These are phyloP conservation scores for Atalantia buxifolia DNA, from an alignment of 345 rosid genomes.

Conservation along the genomic window DNA sequence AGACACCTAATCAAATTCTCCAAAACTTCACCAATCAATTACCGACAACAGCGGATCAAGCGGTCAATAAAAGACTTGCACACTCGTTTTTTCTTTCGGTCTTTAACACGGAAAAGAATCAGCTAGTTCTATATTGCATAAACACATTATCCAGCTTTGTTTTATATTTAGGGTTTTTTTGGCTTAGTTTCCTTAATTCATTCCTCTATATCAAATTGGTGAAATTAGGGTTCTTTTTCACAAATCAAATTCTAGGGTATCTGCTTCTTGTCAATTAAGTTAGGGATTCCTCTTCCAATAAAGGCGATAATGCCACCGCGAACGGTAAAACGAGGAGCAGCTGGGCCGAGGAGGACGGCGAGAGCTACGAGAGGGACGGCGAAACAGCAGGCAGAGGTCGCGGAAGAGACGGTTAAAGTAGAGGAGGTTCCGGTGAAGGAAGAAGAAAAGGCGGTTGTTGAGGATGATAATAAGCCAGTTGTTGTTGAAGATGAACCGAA, in stretches of 20 bases:
- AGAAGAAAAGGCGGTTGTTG: conserved; percentile 26
- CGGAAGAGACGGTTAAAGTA: conserved; percentile 31
- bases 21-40: neutral
- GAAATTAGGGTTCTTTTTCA: neutral
- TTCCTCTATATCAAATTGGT: neutral
- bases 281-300: neutral
- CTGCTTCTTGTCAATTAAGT: neutral
- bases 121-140: no score
- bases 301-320: conserved; percentile 67
- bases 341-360: conserved; percentile 46
- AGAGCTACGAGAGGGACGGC: conserved; percentile 43
- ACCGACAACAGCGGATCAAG: neutral
- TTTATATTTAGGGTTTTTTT: neutral
- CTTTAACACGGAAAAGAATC: neutral
- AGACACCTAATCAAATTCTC: neutral
- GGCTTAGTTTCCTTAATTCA: no score
- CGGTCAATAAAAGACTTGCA: neutral
- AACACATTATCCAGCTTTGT: no score
- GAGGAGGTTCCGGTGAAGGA: conserved; percentile 27
- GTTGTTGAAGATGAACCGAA: conserved; percentile 15
- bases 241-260: conserved; percentile 1
- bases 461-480: conserved; percentile 20
- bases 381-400: conserved; percentile 39
- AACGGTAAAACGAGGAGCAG: conserved; percentile 55
- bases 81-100: neutral